Evolutionary conservation across 2,329 filamentous ascomycete genomes (phyloP), one percentile per base, ranked within the genome.

Genomic region (Cladosporium colombiae): DNA sequence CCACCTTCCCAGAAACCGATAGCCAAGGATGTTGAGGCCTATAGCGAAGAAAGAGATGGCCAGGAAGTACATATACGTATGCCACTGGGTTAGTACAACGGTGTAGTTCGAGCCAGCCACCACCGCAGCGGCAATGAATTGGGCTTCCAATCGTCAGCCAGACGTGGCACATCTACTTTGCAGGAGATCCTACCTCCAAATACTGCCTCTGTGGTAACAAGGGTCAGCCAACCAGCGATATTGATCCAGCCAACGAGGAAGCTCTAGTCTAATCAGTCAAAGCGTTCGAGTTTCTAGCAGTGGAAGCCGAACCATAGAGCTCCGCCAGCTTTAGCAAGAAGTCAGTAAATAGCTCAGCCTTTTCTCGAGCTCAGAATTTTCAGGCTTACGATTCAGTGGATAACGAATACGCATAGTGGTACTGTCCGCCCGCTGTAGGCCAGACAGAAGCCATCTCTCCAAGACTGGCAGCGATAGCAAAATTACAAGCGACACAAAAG

Each of bases 401-500:
- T 8, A 62, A 21, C 5, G 44, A 50, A 33, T 52, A 62, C 2
- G 58, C 33, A 35, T 62, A 91, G 73, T 91, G 87, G 68, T 91
- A 91, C 76, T 89, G 85, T 18, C 87, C 86, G 59, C 69, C 69
- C 23, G 78, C 78, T 6, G 80, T 86, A 33, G 80, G 84, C 74
- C 87, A 91, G 0, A 87, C 87, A 0, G 87, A 89, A 18, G 90
- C 79, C 72, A 91, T 91, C 74, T 91, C 89, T 53, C 88, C 88
- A 18, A 91, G 80, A 1, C 87, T 89, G 16, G 85, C 84, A 8
- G 88, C 86, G 44, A 90, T 82, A 69, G 85, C 88, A 13, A 90
- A 71, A 71, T 90, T 91, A 77, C 88, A 90, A 58, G 90, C 69
- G 61, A 86, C 78, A 11, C 78, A 76, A 3, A 77, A 79, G 6